phyloP scores from a whole-genome alignment of 805 yeast species.

The Alloascoidea africana region DNA sequence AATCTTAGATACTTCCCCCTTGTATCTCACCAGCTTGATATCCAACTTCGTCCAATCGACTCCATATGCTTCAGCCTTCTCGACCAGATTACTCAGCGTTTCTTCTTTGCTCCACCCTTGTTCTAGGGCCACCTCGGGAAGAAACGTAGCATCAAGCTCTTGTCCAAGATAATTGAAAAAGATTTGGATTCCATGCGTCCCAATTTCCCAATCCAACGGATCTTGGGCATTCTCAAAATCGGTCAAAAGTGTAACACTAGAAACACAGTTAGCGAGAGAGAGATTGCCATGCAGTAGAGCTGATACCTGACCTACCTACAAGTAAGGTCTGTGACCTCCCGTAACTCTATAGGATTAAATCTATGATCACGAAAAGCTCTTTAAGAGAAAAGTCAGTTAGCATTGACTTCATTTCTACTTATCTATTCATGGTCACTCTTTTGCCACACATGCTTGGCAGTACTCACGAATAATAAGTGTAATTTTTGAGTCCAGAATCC shows the following conservation, averaged over 20 bases:
- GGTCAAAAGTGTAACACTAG: constrained; percentile 45
- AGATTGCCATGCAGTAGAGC: background rate
- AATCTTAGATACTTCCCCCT: no score
- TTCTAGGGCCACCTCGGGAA: constrained; percentile 84
- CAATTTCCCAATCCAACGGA: constrained; percentile 65
- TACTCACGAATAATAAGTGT: constrained; percentile 36
- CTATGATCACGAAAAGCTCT: constrained; percentile 68
- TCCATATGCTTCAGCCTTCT: constrained; percentile 47
- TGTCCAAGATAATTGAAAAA: constrained; percentile 26
- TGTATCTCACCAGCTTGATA: constrained; percentile 36
- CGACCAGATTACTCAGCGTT: constrained; percentile 55
- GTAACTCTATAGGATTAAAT: constrained; percentile 43
- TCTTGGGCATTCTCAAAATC: constrained; percentile 38
- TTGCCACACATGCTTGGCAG: no score
- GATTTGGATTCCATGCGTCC: constrained; percentile 67
- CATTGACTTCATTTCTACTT: no score
- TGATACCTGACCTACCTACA: constrained; percentile 22
- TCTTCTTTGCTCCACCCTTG: constrained; percentile 68
- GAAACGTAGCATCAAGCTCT: constrained; percentile 50
- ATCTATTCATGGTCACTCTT: no score
- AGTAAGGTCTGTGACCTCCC: constrained; percentile 38
- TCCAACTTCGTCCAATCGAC: constrained; percentile 17
- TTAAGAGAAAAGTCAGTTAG: constrained; percentile 6
- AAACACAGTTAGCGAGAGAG: background rate
- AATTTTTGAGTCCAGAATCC: constrained; percentile 42